phyloP scores from a whole-genome alignment of 2,329 filamentous ascomycete genomes.

The Aspergillus novofumigatus region DNA sequence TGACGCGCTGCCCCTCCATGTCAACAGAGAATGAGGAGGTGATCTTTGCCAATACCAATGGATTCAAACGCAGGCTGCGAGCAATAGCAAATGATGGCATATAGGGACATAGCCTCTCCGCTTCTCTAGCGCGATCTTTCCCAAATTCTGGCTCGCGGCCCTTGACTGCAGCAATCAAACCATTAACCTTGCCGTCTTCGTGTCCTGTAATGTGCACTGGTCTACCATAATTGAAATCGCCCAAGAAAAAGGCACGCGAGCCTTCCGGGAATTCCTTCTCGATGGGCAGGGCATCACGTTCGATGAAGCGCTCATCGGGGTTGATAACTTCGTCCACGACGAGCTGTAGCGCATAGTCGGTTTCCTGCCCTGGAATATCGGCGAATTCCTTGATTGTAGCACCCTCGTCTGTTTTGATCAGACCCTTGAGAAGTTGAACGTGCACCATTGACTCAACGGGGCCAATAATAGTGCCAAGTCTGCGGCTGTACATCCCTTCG shows the following conservation, averaged over 20 bases:
- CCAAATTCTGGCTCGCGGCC: constrained; percentile 78
- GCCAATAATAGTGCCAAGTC: constrained; percentile 82
- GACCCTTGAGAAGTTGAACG: constrained; percentile 88
- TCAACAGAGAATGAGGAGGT: constrained; percentile 89
- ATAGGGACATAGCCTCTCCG: constrained; percentile 70
- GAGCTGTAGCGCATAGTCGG: constrained; percentile 84
- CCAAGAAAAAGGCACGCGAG: constrained; percentile 85
- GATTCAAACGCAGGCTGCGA: constrained; percentile 73
- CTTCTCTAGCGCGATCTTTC: constrained; percentile 64
- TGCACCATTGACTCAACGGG: constrained; percentile 84
- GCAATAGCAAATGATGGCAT: constrained; percentile 86
- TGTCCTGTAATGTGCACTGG: constrained; percentile 80
- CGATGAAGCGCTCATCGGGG: constrained; percentile 88
- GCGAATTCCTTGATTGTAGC: constrained; percentile 91
- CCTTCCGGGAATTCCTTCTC: constrained; percentile 85
- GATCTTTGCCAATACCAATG: constrained; percentile 88
- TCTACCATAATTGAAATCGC: constrained; percentile 86
- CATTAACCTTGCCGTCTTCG: constrained; percentile 67
- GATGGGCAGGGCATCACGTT: constrained; percentile 80
- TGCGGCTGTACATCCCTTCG: constrained; percentile 84
- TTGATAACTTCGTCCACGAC: constrained; percentile 87
- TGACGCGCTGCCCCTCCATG: constrained; percentile 76
- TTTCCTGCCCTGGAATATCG: constrained; percentile 77
- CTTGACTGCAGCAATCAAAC: constrained; percentile 70
- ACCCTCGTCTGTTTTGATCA: constrained; percentile 85